Percentiles rank a stretch among this genome's conserved stretches.
Evolutionary conservation across 345 rosid genomes (phyloP).

Genomic region (Arabis hirsuta): DNA sequence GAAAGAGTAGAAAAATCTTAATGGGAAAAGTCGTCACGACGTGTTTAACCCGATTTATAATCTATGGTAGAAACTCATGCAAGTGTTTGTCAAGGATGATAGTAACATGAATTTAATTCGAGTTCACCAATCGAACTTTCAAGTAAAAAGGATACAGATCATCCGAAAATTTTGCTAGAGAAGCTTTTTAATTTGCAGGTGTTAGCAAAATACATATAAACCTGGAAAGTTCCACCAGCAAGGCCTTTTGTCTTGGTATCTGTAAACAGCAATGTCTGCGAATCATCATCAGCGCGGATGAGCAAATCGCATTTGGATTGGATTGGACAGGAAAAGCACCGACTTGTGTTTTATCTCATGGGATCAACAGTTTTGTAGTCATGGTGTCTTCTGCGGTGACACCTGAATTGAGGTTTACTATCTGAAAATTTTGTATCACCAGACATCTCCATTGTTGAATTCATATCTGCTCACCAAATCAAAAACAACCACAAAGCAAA

Average conservation of each 20-base stretch:
- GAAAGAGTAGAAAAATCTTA: no score
- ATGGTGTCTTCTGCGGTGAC: constrained; percentile 79
- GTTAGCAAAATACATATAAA: constrained; percentile 7
- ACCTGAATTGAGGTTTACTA: constrained; percentile 75
- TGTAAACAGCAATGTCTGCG: background rate
- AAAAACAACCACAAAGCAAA: constrained; percentile 26
- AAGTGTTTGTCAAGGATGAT: background rate
- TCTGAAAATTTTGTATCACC: constrained; percentile 79
- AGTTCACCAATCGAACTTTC: no score
- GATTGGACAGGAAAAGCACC: constrained; percentile 8
- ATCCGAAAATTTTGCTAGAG: background rate
- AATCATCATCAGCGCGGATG: background rate
- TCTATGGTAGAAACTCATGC: no score
- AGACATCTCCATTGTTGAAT: constrained; percentile 70
- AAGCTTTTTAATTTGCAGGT: background rate
- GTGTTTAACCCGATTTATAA: no score
- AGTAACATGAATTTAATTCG: background rate
- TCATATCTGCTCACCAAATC: constrained; percentile 48
- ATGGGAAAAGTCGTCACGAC: background rate
- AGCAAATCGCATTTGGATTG: constrained; percentile 6
- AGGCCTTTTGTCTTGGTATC: background rate
- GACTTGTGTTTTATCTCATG: constrained; percentile 41
- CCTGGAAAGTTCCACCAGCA: constrained; percentile 14
- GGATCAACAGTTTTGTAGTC: constrained; percentile 75
- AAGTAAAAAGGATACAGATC: no score